A percentile compares a stretch with the other conserved stretches of the same genome.
phyloP scores from a whole-genome alignment of 23 red algal species.

The Chondrus crispus region DNA sequence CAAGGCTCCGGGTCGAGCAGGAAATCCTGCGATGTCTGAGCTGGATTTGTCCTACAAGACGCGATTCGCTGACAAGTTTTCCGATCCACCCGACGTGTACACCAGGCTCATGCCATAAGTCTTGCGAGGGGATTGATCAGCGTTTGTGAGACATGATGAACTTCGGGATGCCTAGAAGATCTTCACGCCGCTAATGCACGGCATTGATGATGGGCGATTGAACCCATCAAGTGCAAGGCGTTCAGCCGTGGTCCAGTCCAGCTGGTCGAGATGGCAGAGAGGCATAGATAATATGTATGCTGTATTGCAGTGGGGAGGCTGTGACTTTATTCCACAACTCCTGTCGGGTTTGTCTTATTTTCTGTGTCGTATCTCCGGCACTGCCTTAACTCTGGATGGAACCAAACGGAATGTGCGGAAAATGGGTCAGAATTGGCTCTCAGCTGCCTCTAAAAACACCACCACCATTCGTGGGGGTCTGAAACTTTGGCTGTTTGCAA shows the following conservation, averaged over 20 bases:
- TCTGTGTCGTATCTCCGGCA: too few species aligned
- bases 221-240: slow-evolving; percentile 76
- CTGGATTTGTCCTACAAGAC: slow-evolving; percentile 80
- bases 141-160: slow-evolving; percentile 91
- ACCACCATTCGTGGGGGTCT: too few species aligned
- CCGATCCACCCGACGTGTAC: slow-evolving; percentile 77
- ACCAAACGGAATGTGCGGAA: too few species aligned
- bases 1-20: slow-evolving; percentile 74
- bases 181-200: slow-evolving; percentile 81
- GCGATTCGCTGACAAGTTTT: slow-evolving; percentile 67
- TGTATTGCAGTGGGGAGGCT: background rate
- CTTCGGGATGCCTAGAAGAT: slow-evolving; percentile 83
- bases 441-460: too few species aligned
- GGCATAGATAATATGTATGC: slow-evolving; percentile 67
- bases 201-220: slow-evolving; percentile 61
- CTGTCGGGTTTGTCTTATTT: too few species aligned
- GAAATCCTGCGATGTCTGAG: slow-evolving; percentile 62
- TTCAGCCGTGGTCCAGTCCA: slow-evolving; percentile 73
- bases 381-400: too few species aligned
- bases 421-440: too few species aligned
- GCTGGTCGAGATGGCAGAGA: slow-evolving; percentile 65
- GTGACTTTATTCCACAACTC: too few species aligned
- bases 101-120: slow-evolving; percentile 79
- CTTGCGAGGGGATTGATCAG: slow-evolving; percentile 67
- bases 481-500: too few species aligned